A percentile compares a stretch with the other conserved stretches of the same genome.
Evolutionary conservation across 129 eudicot genomes (phyloP).

Genomic region (Smallanthus sonchifolius): DNA sequence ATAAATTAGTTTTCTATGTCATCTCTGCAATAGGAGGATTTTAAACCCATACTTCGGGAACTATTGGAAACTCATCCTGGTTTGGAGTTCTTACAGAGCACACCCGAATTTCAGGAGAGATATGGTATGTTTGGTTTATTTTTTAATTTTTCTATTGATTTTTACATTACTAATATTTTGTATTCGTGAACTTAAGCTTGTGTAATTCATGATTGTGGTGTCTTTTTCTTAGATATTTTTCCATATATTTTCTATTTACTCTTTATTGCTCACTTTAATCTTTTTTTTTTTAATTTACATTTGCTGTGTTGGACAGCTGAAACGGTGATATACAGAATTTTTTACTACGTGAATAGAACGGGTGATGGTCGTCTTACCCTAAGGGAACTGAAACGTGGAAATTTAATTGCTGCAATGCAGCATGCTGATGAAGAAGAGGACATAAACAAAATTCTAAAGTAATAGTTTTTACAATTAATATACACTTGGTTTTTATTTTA

Average conservation of each 20-base stretch:
- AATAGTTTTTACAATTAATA: neutral
- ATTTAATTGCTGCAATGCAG: conserved; percentile 86
- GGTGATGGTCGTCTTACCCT: conserved; percentile 87
- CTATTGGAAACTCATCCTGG: conserved; percentile 93
- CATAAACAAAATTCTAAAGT: conserved; percentile 89
- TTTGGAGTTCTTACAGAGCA: conserved; percentile 82
- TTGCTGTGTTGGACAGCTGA: conserved; percentile 62
- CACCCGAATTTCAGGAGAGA: conserved; percentile 98
- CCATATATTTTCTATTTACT: neutral
- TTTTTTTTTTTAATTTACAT: conserved; percentile 13
- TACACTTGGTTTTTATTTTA: neutral
- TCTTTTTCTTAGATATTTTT: neutral
- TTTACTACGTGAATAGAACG: conserved; percentile 80
- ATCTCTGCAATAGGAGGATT: conserved; percentile 61
- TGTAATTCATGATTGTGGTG: neutral
- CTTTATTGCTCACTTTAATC: neutral
- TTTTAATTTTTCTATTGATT: neutral
- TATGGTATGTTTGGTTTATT: conserved; percentile 47
- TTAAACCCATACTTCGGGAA: conserved; percentile 85
- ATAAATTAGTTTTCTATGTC: neutral
- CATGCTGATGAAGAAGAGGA: conserved; percentile 99
- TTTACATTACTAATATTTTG: neutral
- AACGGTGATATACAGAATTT: conserved; percentile 95
- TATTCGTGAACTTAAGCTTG: neutral
- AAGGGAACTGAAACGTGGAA: conserved; percentile 83